Percentiles rank a stretch among this genome's conserved stretches.
phyloP scores from a whole-genome alignment of 1,284 basidiomycete genomes.

The Malassezia yamatoensis region DNA sequence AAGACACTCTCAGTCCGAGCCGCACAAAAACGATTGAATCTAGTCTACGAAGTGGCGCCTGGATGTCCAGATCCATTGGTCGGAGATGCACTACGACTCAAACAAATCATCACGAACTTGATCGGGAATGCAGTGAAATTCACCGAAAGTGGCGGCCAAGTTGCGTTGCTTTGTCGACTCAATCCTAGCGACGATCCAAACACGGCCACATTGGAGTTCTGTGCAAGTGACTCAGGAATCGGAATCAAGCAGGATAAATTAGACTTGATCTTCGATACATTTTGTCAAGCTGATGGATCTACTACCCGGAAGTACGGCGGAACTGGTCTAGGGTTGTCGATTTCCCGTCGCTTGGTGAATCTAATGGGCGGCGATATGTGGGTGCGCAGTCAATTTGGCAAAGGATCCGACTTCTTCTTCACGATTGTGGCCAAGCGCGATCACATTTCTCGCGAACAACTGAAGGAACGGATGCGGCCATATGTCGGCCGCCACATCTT shows the following conservation, averaged over 20 bases:
- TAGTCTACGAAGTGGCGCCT: slow-evolving; percentile 91
- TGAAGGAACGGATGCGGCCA: slow-evolving; percentile 42
- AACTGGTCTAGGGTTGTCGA: slow-evolving; percentile 76
- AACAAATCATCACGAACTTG: slow-evolving; percentile 47
- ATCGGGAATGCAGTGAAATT: slow-evolving; percentile 55
- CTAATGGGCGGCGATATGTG: slow-evolving; percentile 98
- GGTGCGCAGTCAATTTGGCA: slow-evolving; percentile 80
- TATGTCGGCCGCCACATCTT: slow-evolving; percentile 54
- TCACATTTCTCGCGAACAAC: slow-evolving; percentile 30
- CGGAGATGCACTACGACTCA: slow-evolving; percentile 75
- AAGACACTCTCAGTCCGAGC: slow-evolving; percentile 97
- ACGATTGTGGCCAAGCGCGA: slow-evolving; percentile 56
- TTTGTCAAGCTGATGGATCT: slow-evolving; percentile 85
- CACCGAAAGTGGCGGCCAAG: slow-evolving; percentile 74
- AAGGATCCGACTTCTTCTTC: slow-evolving; percentile 95
- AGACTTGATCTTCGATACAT: slow-evolving; percentile 97
- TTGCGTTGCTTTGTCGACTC: slow-evolving; percentile 75
- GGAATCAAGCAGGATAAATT: slow-evolving; percentile 98
- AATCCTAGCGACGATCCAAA: slow-evolving; percentile 59
- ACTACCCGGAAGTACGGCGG: slow-evolving; percentile 75
- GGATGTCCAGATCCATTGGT: slow-evolving; percentile 94
- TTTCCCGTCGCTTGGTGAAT: slow-evolving; percentile 71
- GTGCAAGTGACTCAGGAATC: slow-evolving; percentile 94
- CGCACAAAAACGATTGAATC: slow-evolving; percentile 89
- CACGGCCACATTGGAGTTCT: slow-evolving; percentile 83